These are phyloP conservation scores for Gaeumannomyces tritici DNA, from an alignment of 2,329 filamentous ascomycete genomes.

Conservation along the genomic window DNA sequence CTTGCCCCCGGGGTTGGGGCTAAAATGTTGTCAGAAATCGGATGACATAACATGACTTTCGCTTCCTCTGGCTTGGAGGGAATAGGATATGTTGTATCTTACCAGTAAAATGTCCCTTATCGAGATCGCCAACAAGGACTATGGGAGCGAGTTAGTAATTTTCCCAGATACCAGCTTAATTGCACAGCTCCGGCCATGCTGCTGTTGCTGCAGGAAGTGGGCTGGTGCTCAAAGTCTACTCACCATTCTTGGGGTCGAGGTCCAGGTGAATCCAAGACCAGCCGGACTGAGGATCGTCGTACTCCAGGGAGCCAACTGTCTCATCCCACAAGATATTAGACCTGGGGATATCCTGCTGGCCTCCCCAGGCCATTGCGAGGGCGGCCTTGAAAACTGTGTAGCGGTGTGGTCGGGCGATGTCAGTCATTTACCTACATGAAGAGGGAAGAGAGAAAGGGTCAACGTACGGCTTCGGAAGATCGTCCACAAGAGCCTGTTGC, in stretches of 20 bases:
- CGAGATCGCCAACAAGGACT: neutral
- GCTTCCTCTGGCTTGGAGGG: no score
- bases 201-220: neutral
- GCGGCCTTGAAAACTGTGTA: neutral
- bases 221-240: neutral
- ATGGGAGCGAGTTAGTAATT: neutral
- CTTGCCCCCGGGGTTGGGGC: no score
- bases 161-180: neutral
- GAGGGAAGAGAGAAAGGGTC: neutral
- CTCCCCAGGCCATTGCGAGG: neutral
- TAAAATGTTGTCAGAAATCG: neutral
- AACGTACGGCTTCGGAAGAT: slow-evolving; percentile 1
- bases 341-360: neutral
- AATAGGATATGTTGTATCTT: neutral
- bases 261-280: neutral
- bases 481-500: neutral
- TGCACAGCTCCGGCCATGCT: neutral
- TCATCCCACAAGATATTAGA: neutral
- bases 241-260: neutral
- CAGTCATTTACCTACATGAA: no score
- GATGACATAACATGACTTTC: neutral
- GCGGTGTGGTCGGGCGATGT: no score
- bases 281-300: neutral
- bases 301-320: neutral
- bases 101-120: no score